Evolutionary conservation across 495 filamentous ascomycete genomes (phyloP).

Genomic region (Opeltia flavorubescens): DNA sequence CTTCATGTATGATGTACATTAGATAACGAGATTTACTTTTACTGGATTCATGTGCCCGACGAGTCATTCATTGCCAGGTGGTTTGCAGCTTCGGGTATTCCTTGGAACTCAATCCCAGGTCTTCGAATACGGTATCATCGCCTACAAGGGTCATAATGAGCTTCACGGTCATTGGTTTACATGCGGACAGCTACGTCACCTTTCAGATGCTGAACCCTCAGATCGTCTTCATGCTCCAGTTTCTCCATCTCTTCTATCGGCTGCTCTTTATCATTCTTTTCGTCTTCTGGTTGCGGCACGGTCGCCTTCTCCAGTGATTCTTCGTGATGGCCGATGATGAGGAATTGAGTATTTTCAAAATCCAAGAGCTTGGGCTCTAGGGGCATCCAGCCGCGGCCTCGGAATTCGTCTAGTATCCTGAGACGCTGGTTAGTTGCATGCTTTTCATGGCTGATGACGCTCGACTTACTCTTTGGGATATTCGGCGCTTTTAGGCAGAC

Average conservation of each 20-base stretch:
- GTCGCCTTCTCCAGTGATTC: conserved; percentile 46
- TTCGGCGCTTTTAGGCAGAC: conserved; percentile 49
- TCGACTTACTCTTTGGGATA: conserved; percentile 57
- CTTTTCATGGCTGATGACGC: background rate
- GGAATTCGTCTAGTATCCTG: conserved; percentile 59
- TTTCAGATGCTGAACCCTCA: conserved; percentile 38
- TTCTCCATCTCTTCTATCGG: conserved; percentile 45
- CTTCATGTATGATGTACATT: too few species aligned
- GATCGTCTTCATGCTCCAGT: conserved; percentile 48
- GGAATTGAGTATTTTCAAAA: conserved; percentile 63
- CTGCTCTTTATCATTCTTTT: conserved; percentile 42
- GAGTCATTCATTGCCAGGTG: conserved; percentile 38
- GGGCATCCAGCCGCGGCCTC: conserved; percentile 57
- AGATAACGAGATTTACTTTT: too few species aligned
- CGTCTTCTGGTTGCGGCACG: conserved; percentile 38
- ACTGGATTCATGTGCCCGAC: too few species aligned
- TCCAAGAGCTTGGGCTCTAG: conserved; percentile 64
- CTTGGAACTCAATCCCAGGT: conserved; percentile 36
- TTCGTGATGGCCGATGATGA: conserved; percentile 65
- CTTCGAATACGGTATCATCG: conserved; percentile 38
- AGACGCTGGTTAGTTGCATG: conserved; percentile 4
- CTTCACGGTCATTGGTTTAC: background rate
- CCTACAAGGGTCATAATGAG: conserved; percentile 16
- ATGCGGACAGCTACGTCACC: conserved; percentile 20
- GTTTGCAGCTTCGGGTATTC: conserved; percentile 36